Conservation (phyloP, 2,329 filamentous ascomycete genomes). For the Claviceps fusiformis region DNA sequence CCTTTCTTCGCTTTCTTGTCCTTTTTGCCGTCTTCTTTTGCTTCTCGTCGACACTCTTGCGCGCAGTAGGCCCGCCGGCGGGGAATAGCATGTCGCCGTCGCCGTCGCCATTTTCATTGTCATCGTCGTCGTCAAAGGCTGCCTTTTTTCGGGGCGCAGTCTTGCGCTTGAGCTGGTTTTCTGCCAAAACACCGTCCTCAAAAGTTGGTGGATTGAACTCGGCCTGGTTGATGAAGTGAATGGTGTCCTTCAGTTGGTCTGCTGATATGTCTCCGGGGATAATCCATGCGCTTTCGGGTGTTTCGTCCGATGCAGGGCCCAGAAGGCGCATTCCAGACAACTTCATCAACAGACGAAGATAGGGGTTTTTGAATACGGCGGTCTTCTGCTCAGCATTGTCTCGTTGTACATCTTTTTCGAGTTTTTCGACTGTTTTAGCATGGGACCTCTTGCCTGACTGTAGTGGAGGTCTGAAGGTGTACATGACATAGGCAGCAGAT, state of each 20-base stretch:
- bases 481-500: background rate
- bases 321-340: conserved; percentile 56
- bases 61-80: conserved; percentile 48
- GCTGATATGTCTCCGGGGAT: conserved; percentile 55
- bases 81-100: conserved; percentile 53
- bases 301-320: conserved; percentile 46
- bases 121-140: conserved; percentile 59
- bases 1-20: conserved; percentile 32
- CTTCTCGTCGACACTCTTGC: conserved; percentile 39
- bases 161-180: conserved; percentile 68
- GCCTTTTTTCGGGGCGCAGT: conserved; percentile 39
- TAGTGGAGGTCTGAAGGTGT: background rate
- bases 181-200: conserved; percentile 60
- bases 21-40: conserved; percentile 38
- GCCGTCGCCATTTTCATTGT: conserved; percentile 16
- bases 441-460: background rate
- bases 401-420: conserved; percentile 35
- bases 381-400: conserved; percentile 52
- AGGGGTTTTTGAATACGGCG: conserved; percentile 79
- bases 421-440: background rate
- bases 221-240: conserved; percentile 62
- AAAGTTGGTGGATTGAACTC: conserved; percentile 68
- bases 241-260: conserved; percentile 50
- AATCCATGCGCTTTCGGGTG: conserved; percentile 64
- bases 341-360: conserved; percentile 72